phyloP scores from a whole-genome alignment of 176 grass and related monocot species.

The Carex scoparia region DNA sequence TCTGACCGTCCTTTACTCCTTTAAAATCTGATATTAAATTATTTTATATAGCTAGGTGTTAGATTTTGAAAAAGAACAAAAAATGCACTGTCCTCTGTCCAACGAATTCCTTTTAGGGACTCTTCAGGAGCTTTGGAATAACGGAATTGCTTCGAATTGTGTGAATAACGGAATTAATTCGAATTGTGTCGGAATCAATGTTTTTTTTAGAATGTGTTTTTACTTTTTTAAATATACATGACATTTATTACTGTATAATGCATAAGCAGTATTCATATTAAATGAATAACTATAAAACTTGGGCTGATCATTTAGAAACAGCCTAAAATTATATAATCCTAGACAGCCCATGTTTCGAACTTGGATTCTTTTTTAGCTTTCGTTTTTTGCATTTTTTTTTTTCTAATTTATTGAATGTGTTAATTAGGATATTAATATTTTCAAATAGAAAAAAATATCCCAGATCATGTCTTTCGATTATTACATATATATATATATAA shows the following conservation, averaged over 20 bases:
- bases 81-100: background rate
- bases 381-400: too few species aligned
- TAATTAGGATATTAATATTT: background rate
- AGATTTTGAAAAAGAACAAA: too few species aligned
- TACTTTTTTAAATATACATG: background rate
- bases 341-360: too few species aligned
- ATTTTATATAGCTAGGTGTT: background rate
- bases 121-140: background rate
- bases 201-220: background rate
- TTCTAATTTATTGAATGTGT: background rate
- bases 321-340: too few species aligned
- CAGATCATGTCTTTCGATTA: background rate
- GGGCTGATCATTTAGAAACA: too few species aligned
- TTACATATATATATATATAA: too few species aligned
- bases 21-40: background rate
- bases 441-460: background rate
- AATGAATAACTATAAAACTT: too few species aligned
- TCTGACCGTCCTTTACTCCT: background rate
- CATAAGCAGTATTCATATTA: background rate
- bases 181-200: background rate
- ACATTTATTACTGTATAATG: background rate
- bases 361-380: too few species aligned
- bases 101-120: background rate
- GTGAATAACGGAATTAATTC: background rate
- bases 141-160: background rate